Evolutionary conservation across 208 protist species (phyloP), one percentile per base, ranked within the genome.

Genomic region (Crithidia mellificae): DNA sequence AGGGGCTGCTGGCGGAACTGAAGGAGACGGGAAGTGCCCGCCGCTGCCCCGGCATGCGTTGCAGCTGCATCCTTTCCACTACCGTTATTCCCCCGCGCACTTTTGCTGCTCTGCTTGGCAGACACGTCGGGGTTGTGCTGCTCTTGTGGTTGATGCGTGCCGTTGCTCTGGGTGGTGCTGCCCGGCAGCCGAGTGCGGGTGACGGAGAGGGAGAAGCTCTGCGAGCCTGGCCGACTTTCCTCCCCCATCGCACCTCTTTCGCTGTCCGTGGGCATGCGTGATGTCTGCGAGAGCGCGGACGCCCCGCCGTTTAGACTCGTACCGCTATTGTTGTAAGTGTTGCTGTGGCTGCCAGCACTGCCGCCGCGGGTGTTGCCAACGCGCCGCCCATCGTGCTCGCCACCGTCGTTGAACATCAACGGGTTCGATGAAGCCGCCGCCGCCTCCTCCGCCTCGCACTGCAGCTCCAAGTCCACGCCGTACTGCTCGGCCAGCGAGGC

Each of bases 401-500:
- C 36, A 27, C 63, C 51, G 15, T 68, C 38, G 53, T 56, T 20
- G 6, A 22, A 9, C 11, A 8, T 6, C 24, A 58, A 8, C 19
- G 34, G 29, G 12, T 43, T 39, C 22, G 7, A 29, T 54, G 14
- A 7, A 20, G 50, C 53, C 27, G 11, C 50, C 22, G 50, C 53
- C 27, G 11, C 53, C 14, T 66, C 52, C 4, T 77, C 64, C 1
- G 34, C 72, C 32, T 71, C 67, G 15, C 63, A 72, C 38, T 64
- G 55, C 43, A 75, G 43, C 36, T 77, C 54, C 29, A 78, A 49
- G 41, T 76, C 49, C 1, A 96, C 63, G 17, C 91, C 86, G 66
- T 85, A 90, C 76, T 93, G 86, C 50, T 84, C 76, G 24, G 78
- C 77, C 12, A 96, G 75, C 1, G 86, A 56, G 0, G 75, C 66